phyloP scores from a whole-genome alignment of 345 rosid species.

The Clarkia xantiana region DNA sequence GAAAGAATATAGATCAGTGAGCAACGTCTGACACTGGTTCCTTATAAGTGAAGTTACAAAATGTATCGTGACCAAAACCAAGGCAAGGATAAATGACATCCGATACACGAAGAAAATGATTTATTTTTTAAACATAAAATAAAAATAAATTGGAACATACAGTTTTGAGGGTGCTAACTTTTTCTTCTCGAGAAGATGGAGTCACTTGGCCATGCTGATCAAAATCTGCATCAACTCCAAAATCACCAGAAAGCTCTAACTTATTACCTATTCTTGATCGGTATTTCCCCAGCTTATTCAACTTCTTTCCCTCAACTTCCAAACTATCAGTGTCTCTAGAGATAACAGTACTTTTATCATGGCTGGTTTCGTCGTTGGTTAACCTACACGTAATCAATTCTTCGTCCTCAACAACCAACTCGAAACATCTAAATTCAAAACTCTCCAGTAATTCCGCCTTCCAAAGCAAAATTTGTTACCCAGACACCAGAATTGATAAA shows the following conservation, averaged over 20 bases:
- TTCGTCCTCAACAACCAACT: neutral
- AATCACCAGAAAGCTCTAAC: constrained; percentile 48
- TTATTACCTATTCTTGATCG: constrained; percentile 46
- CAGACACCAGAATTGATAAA: too few species aligned
- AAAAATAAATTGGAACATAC: constrained; percentile 27
- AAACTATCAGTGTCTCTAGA: constrained; percentile 39
- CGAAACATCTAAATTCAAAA: neutral
- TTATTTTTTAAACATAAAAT: too few species aligned
- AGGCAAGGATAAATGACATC: neutral
- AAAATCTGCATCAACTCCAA: constrained; percentile 62
- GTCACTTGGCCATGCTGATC: constrained; percentile 59
- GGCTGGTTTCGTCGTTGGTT: constrained; percentile 38
- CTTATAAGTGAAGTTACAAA: too few species aligned
- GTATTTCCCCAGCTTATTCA: constrained; percentile 39
- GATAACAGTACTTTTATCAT: constrained; percentile 29
- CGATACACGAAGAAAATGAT: too few species aligned
- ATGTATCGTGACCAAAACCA: too few species aligned
- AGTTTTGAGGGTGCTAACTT: constrained; percentile 91
- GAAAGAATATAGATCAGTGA: too few species aligned
- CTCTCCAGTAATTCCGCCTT: neutral
- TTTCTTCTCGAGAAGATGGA: constrained; percentile 74
- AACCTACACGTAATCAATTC: constrained; percentile 19
- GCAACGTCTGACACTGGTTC: too few species aligned
- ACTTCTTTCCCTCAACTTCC: constrained; percentile 51
- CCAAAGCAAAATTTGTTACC: too few species aligned